phyloP scores from a whole-genome alignment of 202 grass and related monocot species.

The Cymbopogon flexuosus region DNA sequence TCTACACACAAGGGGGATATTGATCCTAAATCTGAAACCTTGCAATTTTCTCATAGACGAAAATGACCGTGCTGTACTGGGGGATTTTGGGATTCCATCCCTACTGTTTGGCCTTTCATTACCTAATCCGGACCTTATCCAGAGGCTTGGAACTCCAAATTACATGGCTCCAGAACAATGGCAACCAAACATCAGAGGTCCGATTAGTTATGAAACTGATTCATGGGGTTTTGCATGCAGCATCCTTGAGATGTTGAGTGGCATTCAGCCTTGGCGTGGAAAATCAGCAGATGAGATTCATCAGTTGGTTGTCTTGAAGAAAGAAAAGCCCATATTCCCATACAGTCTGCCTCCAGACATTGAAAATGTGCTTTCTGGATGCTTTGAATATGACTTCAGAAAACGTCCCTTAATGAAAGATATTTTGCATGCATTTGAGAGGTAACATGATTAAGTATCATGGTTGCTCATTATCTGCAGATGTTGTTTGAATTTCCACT shows the following conservation, averaged over 20 bases:
- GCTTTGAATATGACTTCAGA: conserved; percentile 86
- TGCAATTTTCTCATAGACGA: conserved; percentile 82
- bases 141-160: conserved; percentile 84
- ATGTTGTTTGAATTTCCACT: conserved; percentile 14
- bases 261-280: conserved; percentile 74
- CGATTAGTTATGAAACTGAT: conserved; percentile 81
- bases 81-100: conserved; percentile 87
- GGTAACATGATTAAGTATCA: conserved; percentile 42
- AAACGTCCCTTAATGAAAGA: conserved; percentile 72
- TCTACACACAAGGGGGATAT: conserved; percentile 64
- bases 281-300: conserved; percentile 82
- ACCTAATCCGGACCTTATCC: conserved; percentile 62
- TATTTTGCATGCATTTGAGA: conserved; percentile 77
- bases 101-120: conserved; percentile 68
- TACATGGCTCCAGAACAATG: conserved; percentile 99
- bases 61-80: conserved; percentile 51
- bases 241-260: conserved; percentile 95
- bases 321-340: conserved; percentile 78
- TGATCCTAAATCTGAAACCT: conserved; percentile 85
- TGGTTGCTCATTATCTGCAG: not conserved
- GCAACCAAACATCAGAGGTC: conserved; percentile 76
- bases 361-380: conserved; percentile 64
- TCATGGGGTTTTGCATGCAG: conserved; percentile 93
- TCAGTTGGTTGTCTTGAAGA: conserved; percentile 76
- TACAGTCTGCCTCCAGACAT: conserved; percentile 57